A percentile compares a stretch with the other conserved stretches of the same genome.
phyloP scores from a whole-genome alignment of 2,329 filamentous ascomycete species.

The Fusarium napiforme region DNA sequence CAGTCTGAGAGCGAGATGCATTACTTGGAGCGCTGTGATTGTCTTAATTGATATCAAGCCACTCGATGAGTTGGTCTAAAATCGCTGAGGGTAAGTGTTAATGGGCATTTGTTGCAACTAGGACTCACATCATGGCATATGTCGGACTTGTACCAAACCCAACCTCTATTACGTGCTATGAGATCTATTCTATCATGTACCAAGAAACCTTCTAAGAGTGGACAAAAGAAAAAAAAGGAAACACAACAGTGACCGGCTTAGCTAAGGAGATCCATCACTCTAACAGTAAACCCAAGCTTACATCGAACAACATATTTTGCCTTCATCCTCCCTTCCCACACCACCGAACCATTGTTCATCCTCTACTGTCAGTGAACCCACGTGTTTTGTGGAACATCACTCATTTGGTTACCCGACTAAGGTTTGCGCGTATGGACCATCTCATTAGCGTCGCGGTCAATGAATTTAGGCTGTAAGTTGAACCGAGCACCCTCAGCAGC shows the following conservation, averaged over 20 bases:
- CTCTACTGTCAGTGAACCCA: fast-evolving
- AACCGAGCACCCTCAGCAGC: background rate
- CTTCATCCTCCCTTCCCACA: background rate
- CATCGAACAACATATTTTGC: fast-evolving
- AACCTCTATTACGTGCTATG: background rate
- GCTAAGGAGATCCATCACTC: background rate
- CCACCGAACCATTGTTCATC: fast-evolving
- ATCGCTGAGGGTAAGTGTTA: background rate
- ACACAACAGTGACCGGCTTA: fast-evolving
- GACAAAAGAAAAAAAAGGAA: too few relatives aligned
- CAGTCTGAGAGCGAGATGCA: background rate
- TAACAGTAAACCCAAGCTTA: background rate
- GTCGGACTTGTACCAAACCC: fast-evolving
- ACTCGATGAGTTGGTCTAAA: background rate
- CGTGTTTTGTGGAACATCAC: background rate
- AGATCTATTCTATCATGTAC: background rate
- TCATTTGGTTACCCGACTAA: too few relatives aligned
- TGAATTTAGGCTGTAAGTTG: fast-evolving
- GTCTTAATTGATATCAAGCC: fast-evolving
- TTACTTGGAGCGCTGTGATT: background rate
- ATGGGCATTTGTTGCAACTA: fast-evolving
- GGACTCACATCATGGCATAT: fast-evolving
- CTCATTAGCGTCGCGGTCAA: fast-evolving
- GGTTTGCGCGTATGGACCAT: background rate
- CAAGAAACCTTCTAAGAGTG: fast-evolving